Percentiles rank a stretch among this genome's conserved stretches.
These are phyloP conservation scores for Globisporangium abappressorium DNA, from an alignment of 352 stramenopile species.

Conservation along the genomic window DNA sequence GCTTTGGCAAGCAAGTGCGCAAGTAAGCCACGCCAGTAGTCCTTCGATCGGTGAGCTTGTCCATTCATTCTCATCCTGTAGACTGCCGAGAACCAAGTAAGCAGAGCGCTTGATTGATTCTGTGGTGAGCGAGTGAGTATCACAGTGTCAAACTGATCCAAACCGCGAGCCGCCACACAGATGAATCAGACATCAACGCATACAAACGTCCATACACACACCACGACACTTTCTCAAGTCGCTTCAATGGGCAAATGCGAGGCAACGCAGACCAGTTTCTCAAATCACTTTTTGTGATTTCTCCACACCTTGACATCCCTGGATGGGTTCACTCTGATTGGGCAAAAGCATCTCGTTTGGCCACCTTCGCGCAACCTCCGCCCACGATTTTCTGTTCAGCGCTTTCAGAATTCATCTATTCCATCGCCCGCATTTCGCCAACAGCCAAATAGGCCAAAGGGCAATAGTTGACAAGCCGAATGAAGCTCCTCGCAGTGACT, in stretches of 20 bases:
- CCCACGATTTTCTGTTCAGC: slow-evolving; percentile 4
- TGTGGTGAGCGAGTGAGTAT: background rate
- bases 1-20: background rate
- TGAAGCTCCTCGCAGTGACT: slow-evolving; percentile 2
- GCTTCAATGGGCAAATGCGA: background rate
- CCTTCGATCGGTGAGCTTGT: background rate
- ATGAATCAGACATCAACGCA: background rate
- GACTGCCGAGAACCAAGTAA: too few relatives aligned
- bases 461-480: background rate
- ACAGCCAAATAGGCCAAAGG: background rate
- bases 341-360: background rate
- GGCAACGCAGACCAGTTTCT: background rate
- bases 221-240: background rate
- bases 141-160: too few relatives aligned
- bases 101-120: background rate
- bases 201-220: background rate
- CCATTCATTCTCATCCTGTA: background rate
- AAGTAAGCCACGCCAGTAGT: background rate
- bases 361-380: slow-evolving; percentile 10
- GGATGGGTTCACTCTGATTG: slow-evolving; percentile 1
- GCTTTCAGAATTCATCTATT: slow-evolving; percentile 2
- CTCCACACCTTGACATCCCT: background rate
- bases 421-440: background rate
- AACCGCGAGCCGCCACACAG: background rate
- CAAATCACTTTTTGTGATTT: slow-evolving; percentile 2